Conservation (phyloP, 2,329 filamentous ascomycete genomes). For the Fusarium sp. region DNA sequence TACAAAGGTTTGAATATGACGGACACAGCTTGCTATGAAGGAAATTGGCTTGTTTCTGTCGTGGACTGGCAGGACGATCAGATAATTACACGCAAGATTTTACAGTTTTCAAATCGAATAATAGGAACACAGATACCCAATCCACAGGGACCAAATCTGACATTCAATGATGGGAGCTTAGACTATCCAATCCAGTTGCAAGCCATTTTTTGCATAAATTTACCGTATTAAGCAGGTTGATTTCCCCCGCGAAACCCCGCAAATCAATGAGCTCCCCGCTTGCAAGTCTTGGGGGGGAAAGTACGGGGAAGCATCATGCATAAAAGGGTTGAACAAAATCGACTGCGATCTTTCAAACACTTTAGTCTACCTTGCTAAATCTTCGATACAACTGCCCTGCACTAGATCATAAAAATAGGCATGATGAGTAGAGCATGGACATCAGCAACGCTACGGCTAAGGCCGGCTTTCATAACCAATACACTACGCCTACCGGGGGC, state of each 20-base stretch:
- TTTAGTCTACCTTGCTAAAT: conserved; percentile 2
- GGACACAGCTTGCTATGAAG: conserved; percentile 22
- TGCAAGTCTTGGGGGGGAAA: conserved; percentile 1
- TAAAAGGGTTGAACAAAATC: conserved; percentile 10
- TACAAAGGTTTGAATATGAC: conserved; percentile 11
- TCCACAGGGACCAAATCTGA: conserved; percentile 19
- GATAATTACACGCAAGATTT: conserved; percentile 38
- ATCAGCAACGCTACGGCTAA: conserved; percentile 28
- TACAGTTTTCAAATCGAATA: conserved; percentile 29
- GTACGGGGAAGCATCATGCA: conserved; percentile 10
- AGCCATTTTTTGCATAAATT: conserved; percentile 13
- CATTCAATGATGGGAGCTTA: conserved; percentile 1
- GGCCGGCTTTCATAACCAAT: conserved; percentile 26
- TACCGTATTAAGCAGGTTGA: conserved; percentile 29
- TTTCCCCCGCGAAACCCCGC: conserved; percentile 37
- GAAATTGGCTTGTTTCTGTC: conserved; percentile 19
- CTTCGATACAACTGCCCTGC: conserved; percentile 5
- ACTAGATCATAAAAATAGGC: neutral
- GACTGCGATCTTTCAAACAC: conserved; percentile 1
- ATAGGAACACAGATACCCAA: conserved; percentile 43
- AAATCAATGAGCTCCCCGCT: conserved; percentile 26
- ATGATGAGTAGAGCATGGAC: conserved; percentile 34
- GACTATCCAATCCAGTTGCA: conserved; percentile 16
- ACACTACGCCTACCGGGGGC: conserved; percentile 14
- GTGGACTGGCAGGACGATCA: conserved; percentile 31